A percentile compares a stretch with the other conserved stretches of the same genome.
These are phyloP conservation scores for Colletotrichum aenigma DNA, from an alignment of 2,329 filamentous ascomycete genomes.

Conservation along the genomic window DNA sequence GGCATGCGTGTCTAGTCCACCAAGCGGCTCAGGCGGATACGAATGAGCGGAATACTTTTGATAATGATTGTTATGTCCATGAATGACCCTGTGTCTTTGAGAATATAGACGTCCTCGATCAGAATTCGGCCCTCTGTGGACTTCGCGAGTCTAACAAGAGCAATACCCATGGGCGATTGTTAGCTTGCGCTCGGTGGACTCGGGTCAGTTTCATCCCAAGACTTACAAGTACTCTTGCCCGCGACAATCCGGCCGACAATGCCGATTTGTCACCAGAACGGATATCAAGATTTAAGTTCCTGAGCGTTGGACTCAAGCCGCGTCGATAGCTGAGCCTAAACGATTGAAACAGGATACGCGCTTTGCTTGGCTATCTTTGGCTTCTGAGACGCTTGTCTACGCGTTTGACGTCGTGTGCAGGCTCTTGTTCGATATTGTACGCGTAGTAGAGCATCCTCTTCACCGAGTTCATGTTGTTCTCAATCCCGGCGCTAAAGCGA, in stretches of 20 bases:
- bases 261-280: not conserved
- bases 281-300: not conserved
- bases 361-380: not conserved
- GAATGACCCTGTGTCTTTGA: not conserved
- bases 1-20: not conserved
- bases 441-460: not conserved
- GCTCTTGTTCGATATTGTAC: not conserved
- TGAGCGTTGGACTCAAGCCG: not conserved
- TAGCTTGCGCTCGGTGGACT: not conserved
- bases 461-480: not conserved
- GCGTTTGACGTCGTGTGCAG: not conserved
- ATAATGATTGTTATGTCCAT: not conserved
- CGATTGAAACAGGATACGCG: not conserved
- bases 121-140: not conserved
- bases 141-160: not conserved
- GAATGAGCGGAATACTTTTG: accelerated
- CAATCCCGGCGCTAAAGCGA: too few species aligned
- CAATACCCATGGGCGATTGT: not conserved
- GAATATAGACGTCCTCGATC: not conserved
- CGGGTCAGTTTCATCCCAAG: not conserved
- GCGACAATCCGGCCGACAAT: not conserved
- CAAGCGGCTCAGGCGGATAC: not conserved
- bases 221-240: not conserved
- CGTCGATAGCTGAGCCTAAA: not conserved
- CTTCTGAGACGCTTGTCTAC: not conserved